Evolutionary conservation across 1,139 yeast genomes (phyloP).

Genomic region (Geotrichum histeridarum): DNA sequence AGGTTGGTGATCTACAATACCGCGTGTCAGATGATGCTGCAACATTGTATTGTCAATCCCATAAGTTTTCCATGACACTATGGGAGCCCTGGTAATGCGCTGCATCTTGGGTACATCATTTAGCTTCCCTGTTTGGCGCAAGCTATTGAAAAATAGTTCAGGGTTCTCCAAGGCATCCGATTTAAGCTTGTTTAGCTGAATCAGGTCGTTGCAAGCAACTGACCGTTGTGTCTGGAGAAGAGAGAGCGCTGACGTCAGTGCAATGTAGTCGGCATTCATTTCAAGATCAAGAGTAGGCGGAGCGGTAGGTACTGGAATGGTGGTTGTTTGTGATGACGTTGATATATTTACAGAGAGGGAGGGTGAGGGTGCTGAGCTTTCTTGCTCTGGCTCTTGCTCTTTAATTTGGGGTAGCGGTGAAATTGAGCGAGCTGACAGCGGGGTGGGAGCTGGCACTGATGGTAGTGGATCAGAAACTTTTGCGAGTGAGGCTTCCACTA

Average conservation of each 20-base stretch:
- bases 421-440: too few relatives aligned
- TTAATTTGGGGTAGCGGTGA: too few relatives aligned
- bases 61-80: conserved; percentile 10
- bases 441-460: neutral
- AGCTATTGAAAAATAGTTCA: conserved; percentile 21
- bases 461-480: neutral
- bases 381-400: too few relatives aligned
- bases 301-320: neutral
- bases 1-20: conserved; percentile 5
- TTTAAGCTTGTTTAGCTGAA: conserved; percentile 27
- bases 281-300: neutral
- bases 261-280: conserved; percentile 34
- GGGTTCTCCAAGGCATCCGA: conserved; percentile 31
- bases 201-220: conserved; percentile 29
- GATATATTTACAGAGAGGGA: neutral
- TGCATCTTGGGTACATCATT: conserved; percentile 11
- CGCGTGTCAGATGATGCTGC: conserved; percentile 8
- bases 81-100: conserved; percentile 10
- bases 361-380: neutral
- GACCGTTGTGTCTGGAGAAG: conserved; percentile 29
- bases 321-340: neutral
- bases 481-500: neutral
- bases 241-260: conserved; percentile 32
- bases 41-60: conserved; percentile 8
- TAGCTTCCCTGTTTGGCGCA: neutral